Conservation (phyloP, 805 yeast genomes). For the Jamesozyma piceae region DNA sequence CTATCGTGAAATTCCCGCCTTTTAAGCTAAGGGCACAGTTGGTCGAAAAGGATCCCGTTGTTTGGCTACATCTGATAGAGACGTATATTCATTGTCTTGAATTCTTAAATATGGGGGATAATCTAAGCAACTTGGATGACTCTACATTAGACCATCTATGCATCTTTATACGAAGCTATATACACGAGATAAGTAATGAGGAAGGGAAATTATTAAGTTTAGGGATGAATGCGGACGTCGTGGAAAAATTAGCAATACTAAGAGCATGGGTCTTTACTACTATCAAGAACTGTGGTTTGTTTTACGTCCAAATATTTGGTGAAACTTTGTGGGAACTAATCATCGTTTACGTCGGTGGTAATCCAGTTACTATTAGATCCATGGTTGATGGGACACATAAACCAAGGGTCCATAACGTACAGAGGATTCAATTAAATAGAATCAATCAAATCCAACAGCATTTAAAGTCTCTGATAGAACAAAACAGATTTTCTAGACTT, state of each 20-base stretch:
- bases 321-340: slow-evolving; percentile 58
- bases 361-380: slow-evolving; percentile 38
- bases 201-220: slow-evolving; percentile 51
- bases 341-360: slow-evolving; percentile 40
- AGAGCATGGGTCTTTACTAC: slow-evolving; percentile 43
- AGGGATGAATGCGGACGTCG: slow-evolving; percentile 66
- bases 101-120: slow-evolving; percentile 27
- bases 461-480: slow-evolving; percentile 38
- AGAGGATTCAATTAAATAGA: slow-evolving; percentile 28
- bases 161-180: slow-evolving; percentile 45
- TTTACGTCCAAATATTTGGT: slow-evolving; percentile 49
- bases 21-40: slow-evolving; percentile 65
- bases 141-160: slow-evolving; percentile 52
- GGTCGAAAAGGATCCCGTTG: slow-evolving; percentile 75
- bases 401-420: slow-evolving; percentile 22
- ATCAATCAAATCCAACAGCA: slow-evolving; percentile 42
- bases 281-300: slow-evolving; percentile 43
- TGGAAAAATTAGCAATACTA: slow-evolving; percentile 40
- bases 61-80: slow-evolving; percentile 66
- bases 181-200: slow-evolving; percentile 55
- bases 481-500: slow-evolving; percentile 36
- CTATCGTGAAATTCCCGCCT: slow-evolving; percentile 66
- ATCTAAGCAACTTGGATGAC: slow-evolving; percentile 36
- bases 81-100: slow-evolving; percentile 48
- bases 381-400: slow-evolving; percentile 44